phyloP scores from a whole-genome alignment of 2,329 filamentous ascomycete species.

The Xylaria arbuscula region DNA sequence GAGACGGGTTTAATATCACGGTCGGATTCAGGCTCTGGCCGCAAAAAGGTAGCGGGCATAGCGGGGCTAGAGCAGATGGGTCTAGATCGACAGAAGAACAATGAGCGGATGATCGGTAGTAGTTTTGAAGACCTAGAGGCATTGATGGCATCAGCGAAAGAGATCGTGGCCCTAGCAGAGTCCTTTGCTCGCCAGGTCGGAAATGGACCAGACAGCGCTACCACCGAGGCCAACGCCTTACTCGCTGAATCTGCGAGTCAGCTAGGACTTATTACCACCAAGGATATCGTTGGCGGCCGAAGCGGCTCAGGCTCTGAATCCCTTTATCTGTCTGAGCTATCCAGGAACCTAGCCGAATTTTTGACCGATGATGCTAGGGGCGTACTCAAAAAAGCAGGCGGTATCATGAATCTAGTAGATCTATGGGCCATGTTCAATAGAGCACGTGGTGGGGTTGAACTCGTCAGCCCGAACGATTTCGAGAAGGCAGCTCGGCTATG shows the following conservation, averaged over 20 bases:
- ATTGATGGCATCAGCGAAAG: constrained; percentile 96
- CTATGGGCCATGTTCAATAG: constrained; percentile 96
- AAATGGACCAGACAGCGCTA: constrained; percentile 65
- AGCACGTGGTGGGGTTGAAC: constrained; percentile 89
- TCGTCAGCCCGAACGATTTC: constrained; percentile 92
- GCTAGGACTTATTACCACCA: constrained; percentile 90
- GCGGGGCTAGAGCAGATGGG: constrained; percentile 90
- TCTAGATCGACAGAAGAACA: constrained; percentile 87
- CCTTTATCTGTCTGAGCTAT: constrained; percentile 88
- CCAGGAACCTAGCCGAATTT: constrained; percentile 87
- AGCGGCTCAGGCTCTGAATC: constrained; percentile 73
- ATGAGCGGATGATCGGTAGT: constrained; percentile 89
- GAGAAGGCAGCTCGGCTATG: constrained; percentile 89
- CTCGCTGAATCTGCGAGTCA: constrained; percentile 85
- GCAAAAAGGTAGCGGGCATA: constrained; percentile 80
- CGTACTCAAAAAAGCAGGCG: constrained; percentile 81
- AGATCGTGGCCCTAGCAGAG: constrained; percentile 93
- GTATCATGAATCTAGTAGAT: constrained; percentile 89
- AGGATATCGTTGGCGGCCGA: constrained; percentile 87
- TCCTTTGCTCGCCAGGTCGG: constrained; percentile 78
- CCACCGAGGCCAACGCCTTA: constrained; percentile 77
- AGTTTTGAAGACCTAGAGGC: constrained; percentile 97
- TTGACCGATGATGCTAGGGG: constrained; percentile 85
- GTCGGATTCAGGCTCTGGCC: constrained; percentile 46
- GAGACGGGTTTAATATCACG: constrained; percentile 48